A percentile compares a stretch with the other conserved stretches of the same genome.
phyloP scores from a whole-genome alignment of 2,329 filamentous ascomycete genomes.

The Emergomyces africanus region DNA sequence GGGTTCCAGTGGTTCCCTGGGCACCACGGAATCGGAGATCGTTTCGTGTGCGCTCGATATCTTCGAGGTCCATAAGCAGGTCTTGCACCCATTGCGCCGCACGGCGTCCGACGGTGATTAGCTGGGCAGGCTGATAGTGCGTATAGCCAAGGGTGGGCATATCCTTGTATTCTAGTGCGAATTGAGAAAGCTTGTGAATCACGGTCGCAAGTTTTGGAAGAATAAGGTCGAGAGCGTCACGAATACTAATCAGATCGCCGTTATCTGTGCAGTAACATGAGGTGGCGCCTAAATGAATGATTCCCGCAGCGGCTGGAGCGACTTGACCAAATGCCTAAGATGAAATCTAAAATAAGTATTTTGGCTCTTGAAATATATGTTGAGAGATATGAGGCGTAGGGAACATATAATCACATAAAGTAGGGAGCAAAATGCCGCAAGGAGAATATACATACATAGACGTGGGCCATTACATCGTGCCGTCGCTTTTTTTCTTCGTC shows the following conservation, averaged over 20 bases:
- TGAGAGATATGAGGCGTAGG: not conserved
- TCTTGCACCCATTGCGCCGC: slow-evolving; percentile 66
- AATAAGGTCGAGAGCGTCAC: slow-evolving; percentile 62
- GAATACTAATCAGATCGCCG: slow-evolving; percentile 63
- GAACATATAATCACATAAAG: not conserved
- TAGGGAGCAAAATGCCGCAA: not conserved
- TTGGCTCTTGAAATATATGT: not conserved
- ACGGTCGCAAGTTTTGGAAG: slow-evolving; percentile 67
- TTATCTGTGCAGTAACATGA: slow-evolving; percentile 48
- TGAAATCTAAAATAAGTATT: not conserved
- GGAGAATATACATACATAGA: slow-evolving; percentile 37
- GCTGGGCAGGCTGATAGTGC: slow-evolving; percentile 31
- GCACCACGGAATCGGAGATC: slow-evolving; percentile 61
- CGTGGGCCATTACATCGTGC: slow-evolving; percentile 54
- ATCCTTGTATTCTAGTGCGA: slow-evolving; percentile 61
- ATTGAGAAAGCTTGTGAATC: slow-evolving; percentile 58
- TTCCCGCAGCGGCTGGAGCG: slow-evolving; percentile 64
- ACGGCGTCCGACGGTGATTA: slow-evolving; percentile 55
- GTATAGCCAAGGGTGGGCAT: slow-evolving; percentile 66
- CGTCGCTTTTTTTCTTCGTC: slow-evolving; percentile 63
- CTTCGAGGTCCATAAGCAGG: slow-evolving; percentile 60
- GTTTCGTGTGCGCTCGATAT: slow-evolving; percentile 55
- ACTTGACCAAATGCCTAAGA: slow-evolving; percentile 44
- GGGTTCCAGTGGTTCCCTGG: slow-evolving; percentile 61
- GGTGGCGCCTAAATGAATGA: slow-evolving; percentile 66